A percentile compares a stretch with the other conserved stretches of the same genome.
Evolutionary conservation across 2,329 filamentous ascomycete species (phyloP).

Genomic region (Ceratocystis albifundus): DNA sequence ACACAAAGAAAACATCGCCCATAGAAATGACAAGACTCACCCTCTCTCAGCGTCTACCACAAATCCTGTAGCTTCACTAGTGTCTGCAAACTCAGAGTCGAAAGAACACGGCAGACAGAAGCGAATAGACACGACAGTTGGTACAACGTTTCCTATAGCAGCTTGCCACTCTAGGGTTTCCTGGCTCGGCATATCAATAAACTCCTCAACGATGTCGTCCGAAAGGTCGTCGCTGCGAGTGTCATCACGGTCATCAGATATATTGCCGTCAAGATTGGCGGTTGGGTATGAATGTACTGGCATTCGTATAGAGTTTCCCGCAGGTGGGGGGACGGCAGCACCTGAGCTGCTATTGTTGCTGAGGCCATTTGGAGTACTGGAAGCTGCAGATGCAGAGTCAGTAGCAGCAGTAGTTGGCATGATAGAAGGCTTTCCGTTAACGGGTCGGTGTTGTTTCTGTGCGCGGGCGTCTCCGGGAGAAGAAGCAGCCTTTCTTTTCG

Average conservation of each 20-base stretch:
- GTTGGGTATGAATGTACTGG: conserved; percentile 19
- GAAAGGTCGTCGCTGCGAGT: conserved; percentile 28
- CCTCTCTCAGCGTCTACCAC: conserved; percentile 91
- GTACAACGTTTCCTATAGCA: conserved; percentile 86
- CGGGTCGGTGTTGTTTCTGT: conserved; percentile 35
- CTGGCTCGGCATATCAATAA: conserved; percentile 29
- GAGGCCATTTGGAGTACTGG: not conserved
- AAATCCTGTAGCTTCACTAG: conserved; percentile 93
- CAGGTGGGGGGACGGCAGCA: not conserved
- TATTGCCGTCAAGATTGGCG: not conserved
- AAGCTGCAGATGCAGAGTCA: not conserved
- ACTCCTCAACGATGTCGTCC: conserved; percentile 29
- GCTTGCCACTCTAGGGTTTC: conserved; percentile 67
- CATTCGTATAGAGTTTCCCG: conserved; percentile 11
- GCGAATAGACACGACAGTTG: conserved; percentile 94
- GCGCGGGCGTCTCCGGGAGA: conserved; percentile 29
- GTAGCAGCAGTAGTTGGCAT: conserved; percentile 31
- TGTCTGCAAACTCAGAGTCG: conserved; percentile 88
- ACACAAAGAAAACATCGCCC: no score
- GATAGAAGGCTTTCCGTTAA: conserved; percentile 38
- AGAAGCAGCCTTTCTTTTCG: conserved; percentile 44
- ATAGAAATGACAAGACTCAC: conserved; percentile 34
- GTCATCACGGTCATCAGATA: conserved; percentile 27
- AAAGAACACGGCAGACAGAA: conserved; percentile 98
- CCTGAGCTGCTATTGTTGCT: conserved; percentile 19